Evolutionary conservation across 306 rosid genomes (phyloP).

Genomic region (cucumber (Cucumis sativus)): DNA sequence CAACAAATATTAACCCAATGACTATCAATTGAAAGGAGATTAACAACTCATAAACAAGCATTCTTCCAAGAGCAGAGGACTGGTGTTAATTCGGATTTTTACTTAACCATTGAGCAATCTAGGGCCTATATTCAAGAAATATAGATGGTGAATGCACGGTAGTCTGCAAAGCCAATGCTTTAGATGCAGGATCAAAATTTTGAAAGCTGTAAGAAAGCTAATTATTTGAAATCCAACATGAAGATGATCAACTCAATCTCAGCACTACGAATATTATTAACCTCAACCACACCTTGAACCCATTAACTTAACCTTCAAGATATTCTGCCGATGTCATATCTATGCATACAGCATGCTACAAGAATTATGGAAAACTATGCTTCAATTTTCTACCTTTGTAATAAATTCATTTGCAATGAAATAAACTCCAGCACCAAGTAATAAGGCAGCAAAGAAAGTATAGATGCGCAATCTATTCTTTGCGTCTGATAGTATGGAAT

Average conservation of each 20-base stretch:
- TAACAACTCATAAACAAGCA: neutral
- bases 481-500: slow-evolving; percentile 22
- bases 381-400: slow-evolving; percentile 18
- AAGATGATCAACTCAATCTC: neutral
- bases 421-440: slow-evolving; percentile 59
- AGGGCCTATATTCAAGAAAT: neutral
- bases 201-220: neutral
- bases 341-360: neutral
- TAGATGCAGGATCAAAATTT: neutral
- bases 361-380: neutral
- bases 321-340: neutral
- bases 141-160: neutral
- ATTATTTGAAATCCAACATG: neutral
- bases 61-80: neutral
- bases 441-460: slow-evolving; percentile 29
- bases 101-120: neutral
- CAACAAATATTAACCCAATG: neutral
- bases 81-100: neutral
- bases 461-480: slow-evolving; percentile 52
- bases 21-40: neutral
- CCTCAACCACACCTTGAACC: neutral
- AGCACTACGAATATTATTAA: neutral
- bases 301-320: neutral
- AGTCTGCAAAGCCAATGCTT: neutral
- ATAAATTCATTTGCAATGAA: slow-evolving; percentile 36